Evolutionary conservation across 192 early-diverging fungal genomes (phyloP).

Genomic region (Mortierella alpina): DNA sequence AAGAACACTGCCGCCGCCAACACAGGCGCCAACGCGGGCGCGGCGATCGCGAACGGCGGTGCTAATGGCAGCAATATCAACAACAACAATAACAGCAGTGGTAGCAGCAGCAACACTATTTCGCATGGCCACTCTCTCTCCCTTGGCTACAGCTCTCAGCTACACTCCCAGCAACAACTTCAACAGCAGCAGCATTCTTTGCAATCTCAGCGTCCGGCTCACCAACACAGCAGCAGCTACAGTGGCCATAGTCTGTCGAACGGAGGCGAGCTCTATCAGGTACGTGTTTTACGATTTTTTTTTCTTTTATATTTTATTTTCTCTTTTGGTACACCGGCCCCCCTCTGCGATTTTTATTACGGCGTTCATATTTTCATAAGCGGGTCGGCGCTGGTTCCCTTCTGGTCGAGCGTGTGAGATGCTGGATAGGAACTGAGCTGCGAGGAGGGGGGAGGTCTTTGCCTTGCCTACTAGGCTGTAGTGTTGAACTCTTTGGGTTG

Average conservation of each 20-base stretch:
- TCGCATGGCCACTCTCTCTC: constrained; percentile 39
- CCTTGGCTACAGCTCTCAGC: constrained; percentile 27
- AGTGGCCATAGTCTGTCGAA: constrained; percentile 35
- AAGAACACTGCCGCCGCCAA: not conserved
- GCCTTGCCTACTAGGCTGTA: no score
- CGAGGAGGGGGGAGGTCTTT: no score
- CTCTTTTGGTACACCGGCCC: no score
- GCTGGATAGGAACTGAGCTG: no score
- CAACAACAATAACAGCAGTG: not conserved
- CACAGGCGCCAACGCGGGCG: not conserved
- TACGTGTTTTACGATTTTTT: not conserved
- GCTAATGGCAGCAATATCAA: not conserved
- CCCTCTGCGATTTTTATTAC: no score
- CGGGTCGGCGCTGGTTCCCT: no score
- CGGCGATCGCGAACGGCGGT: not conserved
- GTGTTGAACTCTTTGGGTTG: no score
- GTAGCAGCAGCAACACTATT: not conserved
- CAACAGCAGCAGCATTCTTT: constrained; percentile 14
- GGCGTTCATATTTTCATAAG: no score
- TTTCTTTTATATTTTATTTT: no score
- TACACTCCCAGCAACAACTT: constrained; percentile 20
- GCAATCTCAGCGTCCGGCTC: constrained; percentile 26
- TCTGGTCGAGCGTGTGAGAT: no score
- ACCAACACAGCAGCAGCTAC: constrained; percentile 47
- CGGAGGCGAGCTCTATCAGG: constrained; percentile 22